These are phyloP conservation scores for Colletotrichum nymphaeae DNA, from an alignment of 2,329 filamentous ascomycete genomes.

Conservation along the genomic window DNA sequence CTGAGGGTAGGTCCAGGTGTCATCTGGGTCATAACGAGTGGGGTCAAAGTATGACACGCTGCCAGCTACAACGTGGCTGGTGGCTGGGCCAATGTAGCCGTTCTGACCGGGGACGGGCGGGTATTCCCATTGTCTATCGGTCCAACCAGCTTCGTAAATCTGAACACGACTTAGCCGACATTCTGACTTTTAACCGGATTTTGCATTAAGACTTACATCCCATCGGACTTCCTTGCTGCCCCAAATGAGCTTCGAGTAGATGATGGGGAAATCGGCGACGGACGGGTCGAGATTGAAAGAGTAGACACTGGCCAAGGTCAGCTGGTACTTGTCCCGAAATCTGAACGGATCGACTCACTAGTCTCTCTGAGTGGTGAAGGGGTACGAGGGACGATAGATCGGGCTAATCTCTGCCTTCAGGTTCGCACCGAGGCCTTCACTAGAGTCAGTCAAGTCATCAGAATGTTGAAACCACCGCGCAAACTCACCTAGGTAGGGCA, in stretches of 20 bases:
- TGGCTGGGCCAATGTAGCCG: conserved; percentile 54
- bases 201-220: conserved; percentile 5
- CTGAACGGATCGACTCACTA: not conserved
- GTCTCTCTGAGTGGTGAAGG: conserved; percentile 23
- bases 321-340: fast-evolving
- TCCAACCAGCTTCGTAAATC: conserved; percentile 54
- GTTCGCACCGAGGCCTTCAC: conserved; percentile 39
- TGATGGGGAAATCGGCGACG: conserved; percentile 36
- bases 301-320: not conserved
- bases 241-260: conserved; percentile 36
- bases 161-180: not conserved
- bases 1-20: conserved; percentile 51
- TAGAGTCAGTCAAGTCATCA: not conserved
- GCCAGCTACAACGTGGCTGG: conserved; percentile 45
- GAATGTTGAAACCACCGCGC: too few relatives aligned
- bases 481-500: conserved; percentile 46
- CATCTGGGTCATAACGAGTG: conserved; percentile 47
- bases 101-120: conserved; percentile 50
- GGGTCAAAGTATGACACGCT: conserved; percentile 45
- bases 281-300: conserved; percentile 35
- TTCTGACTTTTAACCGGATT: fast-evolving
- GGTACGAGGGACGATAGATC: conserved; percentile 36
- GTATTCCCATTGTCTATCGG: conserved; percentile 53
- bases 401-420: conserved; percentile 38
- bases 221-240: conserved; percentile 37